A percentile compares a stretch with the other conserved stretches of the same genome.
These are phyloP conservation scores for Parachaetomium inaequale DNA, from an alignment of 495 filamentous ascomycete species.

Conservation along the genomic window DNA sequence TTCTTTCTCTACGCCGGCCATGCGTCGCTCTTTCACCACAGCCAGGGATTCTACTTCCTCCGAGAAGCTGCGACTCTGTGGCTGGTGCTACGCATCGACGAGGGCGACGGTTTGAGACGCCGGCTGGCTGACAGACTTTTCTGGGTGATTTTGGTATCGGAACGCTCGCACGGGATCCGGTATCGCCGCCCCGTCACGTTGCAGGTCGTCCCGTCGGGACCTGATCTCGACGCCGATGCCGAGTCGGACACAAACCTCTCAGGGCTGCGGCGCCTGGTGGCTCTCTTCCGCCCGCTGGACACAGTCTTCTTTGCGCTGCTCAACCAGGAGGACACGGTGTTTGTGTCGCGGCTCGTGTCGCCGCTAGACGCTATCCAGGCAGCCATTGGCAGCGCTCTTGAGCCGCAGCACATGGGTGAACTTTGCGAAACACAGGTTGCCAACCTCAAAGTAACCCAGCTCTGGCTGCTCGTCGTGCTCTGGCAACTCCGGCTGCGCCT, in stretches of 20 bases:
- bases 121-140: conserved; percentile 45
- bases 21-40: conserved; percentile 60
- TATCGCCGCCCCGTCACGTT: conserved; percentile 62
- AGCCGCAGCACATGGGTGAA: conserved; percentile 22
- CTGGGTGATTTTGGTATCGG: conserved; percentile 61
- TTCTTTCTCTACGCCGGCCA: conserved; percentile 71
- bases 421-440: conserved; percentile 66
- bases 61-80: conserved; percentile 57
- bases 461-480: conserved; percentile 70
- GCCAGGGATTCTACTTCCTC: conserved; percentile 59
- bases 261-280: conserved; percentile 59
- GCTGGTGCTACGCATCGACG: conserved; percentile 25
- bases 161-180: conserved; percentile 72
- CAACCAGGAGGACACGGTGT: conserved; percentile 53
- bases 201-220: conserved; percentile 41
- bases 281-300: conserved; percentile 65
- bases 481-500: conserved; percentile 58
- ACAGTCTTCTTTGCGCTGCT: conserved; percentile 61
- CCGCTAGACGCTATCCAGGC: background rate
- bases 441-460: conserved; percentile 66
- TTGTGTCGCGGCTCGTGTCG: conserved; percentile 41
- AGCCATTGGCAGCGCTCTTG: background rate
- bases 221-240: background rate
- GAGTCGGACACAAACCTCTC: conserved; percentile 49
- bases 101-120: conserved; percentile 18